A percentile compares a stretch with the other conserved stretches of the same genome.
Conservation (phyloP, 495 filamentous ascomycete genomes). For the Chlorociboria aeruginascens region DNA sequence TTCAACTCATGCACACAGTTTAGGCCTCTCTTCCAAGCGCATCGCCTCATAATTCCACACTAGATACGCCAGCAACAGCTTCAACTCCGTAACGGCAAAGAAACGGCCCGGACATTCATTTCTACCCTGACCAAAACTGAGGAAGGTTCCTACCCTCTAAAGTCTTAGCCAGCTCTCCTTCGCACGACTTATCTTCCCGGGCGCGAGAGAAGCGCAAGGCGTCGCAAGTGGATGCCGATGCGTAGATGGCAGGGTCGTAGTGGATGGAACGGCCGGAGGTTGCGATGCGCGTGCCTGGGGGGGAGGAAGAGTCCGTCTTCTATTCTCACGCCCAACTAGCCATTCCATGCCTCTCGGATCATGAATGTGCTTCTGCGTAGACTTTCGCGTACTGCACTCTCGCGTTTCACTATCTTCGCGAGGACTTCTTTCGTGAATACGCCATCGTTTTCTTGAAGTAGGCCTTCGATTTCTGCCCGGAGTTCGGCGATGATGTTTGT, state of each 20-base stretch:
- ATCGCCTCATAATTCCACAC: constrained; percentile 45
- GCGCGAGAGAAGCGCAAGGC: constrained; percentile 27
- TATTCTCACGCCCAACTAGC: constrained; percentile 28
- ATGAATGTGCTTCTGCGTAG: constrained; percentile 29
- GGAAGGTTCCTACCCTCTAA: constrained; percentile 13
- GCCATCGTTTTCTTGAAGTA: constrained; percentile 20
- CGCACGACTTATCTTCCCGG: constrained; percentile 13
- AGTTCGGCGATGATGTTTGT: constrained; percentile 32
- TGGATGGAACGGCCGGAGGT: constrained; percentile 26
- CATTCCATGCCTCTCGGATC: constrained; percentile 25
- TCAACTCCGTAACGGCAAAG: constrained; percentile 42
- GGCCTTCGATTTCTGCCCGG: constrained; percentile 39
- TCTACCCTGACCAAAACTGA: constrained; percentile 37
- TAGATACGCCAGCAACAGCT: constrained; percentile 41
- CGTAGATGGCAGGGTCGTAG: constrained; percentile 28
- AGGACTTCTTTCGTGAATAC: constrained; percentile 20
- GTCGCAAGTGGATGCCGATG: constrained; percentile 22
- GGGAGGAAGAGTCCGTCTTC: constrained; percentile 27
- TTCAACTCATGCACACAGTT: too few species aligned
- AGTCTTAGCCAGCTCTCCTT: constrained; percentile 22
- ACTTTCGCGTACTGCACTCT: constrained; percentile 42
- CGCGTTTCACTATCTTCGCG: constrained; percentile 32
- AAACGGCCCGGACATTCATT: constrained; percentile 51
- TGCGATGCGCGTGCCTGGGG: constrained; percentile 22
- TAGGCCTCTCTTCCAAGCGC: constrained; percentile 15